Base-by-base conservation (phyloP, 176 grass and related monocot species). In the Musa troglodytarum region DNA sequence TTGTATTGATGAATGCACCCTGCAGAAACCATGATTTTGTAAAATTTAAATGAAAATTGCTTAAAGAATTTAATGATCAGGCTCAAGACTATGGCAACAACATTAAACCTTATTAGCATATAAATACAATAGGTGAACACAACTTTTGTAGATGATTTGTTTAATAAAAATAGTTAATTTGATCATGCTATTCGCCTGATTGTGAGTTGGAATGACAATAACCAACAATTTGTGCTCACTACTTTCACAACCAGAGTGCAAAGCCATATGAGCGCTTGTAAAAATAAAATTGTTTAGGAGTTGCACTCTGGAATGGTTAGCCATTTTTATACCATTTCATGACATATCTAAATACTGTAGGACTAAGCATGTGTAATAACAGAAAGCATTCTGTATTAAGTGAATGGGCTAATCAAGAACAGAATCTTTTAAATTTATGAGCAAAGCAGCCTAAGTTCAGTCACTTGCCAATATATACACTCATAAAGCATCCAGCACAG, bases 1-100 rank as follows among this genome's bases (percentile, higher is more conserved):
- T 98, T 98, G 82, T 98, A 93, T 71, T 89, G 92, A 69, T 93
- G 88, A 63, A 98, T 93, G 70, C 87, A 85, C 76, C 94, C 94
- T 98, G 82, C 23, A 77, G 65, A 87, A 81, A 10, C 85, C 29
- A 75, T 73, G 80, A 63, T 70, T 20, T 71, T 23, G 11, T 54
- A 66, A 74, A 54, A 54, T 24, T 34, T 52, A 69, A 63, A 72
- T 52, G 63, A 69, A 74, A 80, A 11, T 78, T 77, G 79, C 14
- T 83, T 78, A 65, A 73, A 54, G 2, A 23, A 55, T 54, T 11
- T 72, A 24, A 49, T 64, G 15, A 81, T 26, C 10, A 54, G n/a
- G 22, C 13, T 29, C n/a, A 29, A 13, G 22, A 65, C 23, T 13
- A 10, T 28, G 8, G 9, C 20, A 65, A 65, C 2, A 65, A 63